Base-by-base conservation (phyloP, 371 early-diverging fungal species). In the Rhizomucor miehei region DNA sequence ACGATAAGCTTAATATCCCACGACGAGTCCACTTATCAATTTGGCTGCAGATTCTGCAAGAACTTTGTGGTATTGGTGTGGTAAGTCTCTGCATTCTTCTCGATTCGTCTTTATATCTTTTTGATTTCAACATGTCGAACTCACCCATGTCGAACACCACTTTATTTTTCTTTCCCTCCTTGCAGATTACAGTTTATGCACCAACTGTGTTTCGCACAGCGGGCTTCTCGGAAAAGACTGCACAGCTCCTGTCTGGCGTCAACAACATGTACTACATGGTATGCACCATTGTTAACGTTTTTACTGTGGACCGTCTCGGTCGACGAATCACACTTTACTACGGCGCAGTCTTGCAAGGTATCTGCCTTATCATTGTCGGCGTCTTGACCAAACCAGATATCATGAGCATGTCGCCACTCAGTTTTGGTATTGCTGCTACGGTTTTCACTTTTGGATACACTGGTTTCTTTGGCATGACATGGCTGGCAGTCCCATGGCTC, bases 1-100 rank as follows among this genome's bases (percentile, higher is more conserved):
- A 58, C 13, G 74, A 74, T 37, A 54, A 52, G 13, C 57, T 74
- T 3, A 74, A 74, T 43, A 74, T 71, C 19, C 55, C 65, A 23
- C 66, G 74, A 11, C 74, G 74, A 29, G 74, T 74, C 19, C 68
- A 74, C 43, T 53, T 74, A 1, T 66, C 68, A 9, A 56, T 74
- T 16, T 74, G 60, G 74, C 37, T 74, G 14, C 74, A 74, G 40
- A 68, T 74, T 44, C 56, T 74, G 38, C 74, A 74, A 51, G 69
- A 72, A 48, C 49, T 72, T 23, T 56, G 63, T 23, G 73, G 73
- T 16, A 72, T 72, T 43, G 73, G 60, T 0, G 65, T 69, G 3
- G 57, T 62, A 48, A 52, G 47, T 39, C 19, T 35, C 8, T 29
- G n/a, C n/a, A n/a, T n/a, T n/a, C n/a, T n/a, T n/a, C n/a, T n/a